These are phyloP conservation scores for Trichoderma pleuroti DNA, from an alignment of 2,329 filamentous ascomycete genomes.

Conservation along the genomic window DNA sequence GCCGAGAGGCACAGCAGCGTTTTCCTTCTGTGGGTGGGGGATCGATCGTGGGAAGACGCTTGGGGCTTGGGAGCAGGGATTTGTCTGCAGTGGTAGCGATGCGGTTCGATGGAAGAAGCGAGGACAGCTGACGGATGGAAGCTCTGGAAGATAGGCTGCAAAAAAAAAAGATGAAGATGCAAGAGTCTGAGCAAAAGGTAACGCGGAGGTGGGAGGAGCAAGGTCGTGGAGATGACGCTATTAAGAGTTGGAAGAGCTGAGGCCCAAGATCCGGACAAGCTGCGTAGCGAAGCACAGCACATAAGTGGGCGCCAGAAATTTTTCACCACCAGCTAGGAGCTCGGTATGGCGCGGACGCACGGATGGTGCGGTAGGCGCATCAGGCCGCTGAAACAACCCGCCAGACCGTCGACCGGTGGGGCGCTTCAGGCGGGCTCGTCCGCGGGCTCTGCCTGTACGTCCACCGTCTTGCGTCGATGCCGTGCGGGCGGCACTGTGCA, in stretches of 20 bases:
- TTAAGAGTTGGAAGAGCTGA: constrained; percentile 15
- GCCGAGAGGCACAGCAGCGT: constrained; percentile 12
- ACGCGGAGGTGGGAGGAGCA: constrained; percentile 1
- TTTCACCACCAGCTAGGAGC: constrained; percentile 11
- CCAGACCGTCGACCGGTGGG: constrained; percentile 6
- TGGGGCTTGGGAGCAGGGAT: constrained; percentile 9
- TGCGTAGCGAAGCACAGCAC: constrained; percentile 1
- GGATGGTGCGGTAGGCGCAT: constrained; percentile 12
- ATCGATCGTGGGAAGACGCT: constrained; percentile 11
- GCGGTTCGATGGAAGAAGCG: background rate
- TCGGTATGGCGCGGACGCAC: constrained; percentile 16
- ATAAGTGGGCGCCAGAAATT: constrained; percentile 12
- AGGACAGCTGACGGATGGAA: background rate
- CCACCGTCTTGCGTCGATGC: background rate
- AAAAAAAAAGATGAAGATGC: background rate
- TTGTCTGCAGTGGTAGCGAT: background rate
- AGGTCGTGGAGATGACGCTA: constrained; percentile 16
- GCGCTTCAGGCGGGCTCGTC: constrained; percentile 10
- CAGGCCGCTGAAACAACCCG: constrained; percentile 9
- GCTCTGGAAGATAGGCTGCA: background rate
- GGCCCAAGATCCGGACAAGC: background rate
- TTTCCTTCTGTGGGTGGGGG: constrained; percentile 3
- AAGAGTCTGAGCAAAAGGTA: constrained; percentile 2
- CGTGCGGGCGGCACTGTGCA: constrained; percentile 1
- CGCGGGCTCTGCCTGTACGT: background rate